Evolutionary conservation across 495 filamentous ascomycete species (phyloP).

Genomic region (Aspergillus leporis): DNA sequence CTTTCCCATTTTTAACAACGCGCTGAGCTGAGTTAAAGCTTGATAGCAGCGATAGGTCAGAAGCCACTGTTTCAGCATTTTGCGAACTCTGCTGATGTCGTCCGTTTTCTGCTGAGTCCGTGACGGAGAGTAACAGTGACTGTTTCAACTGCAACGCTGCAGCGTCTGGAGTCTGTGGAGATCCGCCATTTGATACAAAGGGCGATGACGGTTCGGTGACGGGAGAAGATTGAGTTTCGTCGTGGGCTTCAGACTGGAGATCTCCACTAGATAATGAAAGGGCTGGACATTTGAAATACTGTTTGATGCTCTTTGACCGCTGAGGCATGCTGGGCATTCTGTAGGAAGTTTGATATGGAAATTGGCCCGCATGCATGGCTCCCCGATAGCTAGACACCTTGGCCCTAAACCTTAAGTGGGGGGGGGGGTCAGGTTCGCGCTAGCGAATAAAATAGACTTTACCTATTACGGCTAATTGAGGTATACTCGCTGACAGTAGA

Average conservation of each 20-base stretch:
- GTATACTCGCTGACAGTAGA: too few relatives aligned
- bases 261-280: slow-evolving; percentile 19
- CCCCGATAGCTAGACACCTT: background rate
- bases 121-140: slow-evolving; percentile 15
- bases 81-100: slow-evolving; percentile 21
- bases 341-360: slow-evolving; percentile 8
- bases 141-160: slow-evolving; percentile 21
- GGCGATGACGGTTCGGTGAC: slow-evolving; percentile 36
- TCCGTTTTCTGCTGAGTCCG: slow-evolving; percentile 8
- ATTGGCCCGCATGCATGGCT: background rate
- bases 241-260: background rate
- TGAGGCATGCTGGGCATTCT: slow-evolving; percentile 23
- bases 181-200: slow-evolving; percentile 22
- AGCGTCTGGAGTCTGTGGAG: slow-evolving; percentile 20
- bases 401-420: background rate
- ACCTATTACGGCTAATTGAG: too few relatives aligned
- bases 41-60: slow-evolving; percentile 10
- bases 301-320: slow-evolving; percentile 31
- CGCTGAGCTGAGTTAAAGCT: slow-evolving; percentile 40
- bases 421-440: background rate
- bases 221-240: slow-evolving; percentile 31
- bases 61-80: slow-evolving; percentile 15
- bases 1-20: slow-evolving; percentile 47
- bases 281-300: slow-evolving; percentile 42
- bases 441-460: background rate